Percentiles rank a stretch among this genome's conserved stretches.
Conservation (phyloP, 2,329 filamentous ascomycete genomes). For the Uncinocarpus reesii region DNA sequence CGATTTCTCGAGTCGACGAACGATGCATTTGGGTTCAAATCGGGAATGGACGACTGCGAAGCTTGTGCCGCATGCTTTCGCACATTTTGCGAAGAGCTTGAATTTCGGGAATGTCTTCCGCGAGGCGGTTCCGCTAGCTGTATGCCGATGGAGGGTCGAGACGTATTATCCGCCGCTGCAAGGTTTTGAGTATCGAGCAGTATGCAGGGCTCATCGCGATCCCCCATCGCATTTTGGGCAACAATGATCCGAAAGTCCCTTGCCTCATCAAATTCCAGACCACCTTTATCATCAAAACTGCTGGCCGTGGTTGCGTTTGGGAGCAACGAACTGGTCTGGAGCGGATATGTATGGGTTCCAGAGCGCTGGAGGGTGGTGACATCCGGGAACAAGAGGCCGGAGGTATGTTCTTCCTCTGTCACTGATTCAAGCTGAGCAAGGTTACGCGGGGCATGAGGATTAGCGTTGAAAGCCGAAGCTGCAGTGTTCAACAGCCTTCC, state of each 20-base stretch:
- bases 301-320: conserved; percentile 35
- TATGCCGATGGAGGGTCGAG: conserved; percentile 29
- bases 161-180: conserved; percentile 21
- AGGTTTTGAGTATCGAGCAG: conserved; percentile 35
- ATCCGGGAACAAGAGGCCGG: conserved; percentile 40
- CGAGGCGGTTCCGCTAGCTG: conserved; percentile 25
- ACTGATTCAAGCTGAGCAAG: conserved; percentile 37
- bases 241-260: conserved; percentile 40
- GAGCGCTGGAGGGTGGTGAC: conserved; percentile 34
- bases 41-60: conserved; percentile 24
- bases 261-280: conserved; percentile 36
- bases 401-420: conserved; percentile 42
- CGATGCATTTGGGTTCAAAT: conserved; percentile 19
- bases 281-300: conserved; percentile 39
- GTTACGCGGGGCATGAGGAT: conserved; percentile 31
- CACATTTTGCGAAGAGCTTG: conserved; percentile 29
- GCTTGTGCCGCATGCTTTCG: conserved; percentile 25
- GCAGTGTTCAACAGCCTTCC: conserved; percentile 37
- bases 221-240: conserved; percentile 40
- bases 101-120: conserved; percentile 30
- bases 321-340: conserved; percentile 35
- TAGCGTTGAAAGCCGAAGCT: conserved; percentile 35
- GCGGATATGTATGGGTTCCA: conserved; percentile 32
- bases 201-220: conserved; percentile 38
- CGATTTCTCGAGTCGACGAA: conserved; percentile 20